A percentile compares a stretch with the other conserved stretches of the same genome.
Conservation (phyloP, 352 stramenopile genomes). For the Phytophthora sp. region DNA sequence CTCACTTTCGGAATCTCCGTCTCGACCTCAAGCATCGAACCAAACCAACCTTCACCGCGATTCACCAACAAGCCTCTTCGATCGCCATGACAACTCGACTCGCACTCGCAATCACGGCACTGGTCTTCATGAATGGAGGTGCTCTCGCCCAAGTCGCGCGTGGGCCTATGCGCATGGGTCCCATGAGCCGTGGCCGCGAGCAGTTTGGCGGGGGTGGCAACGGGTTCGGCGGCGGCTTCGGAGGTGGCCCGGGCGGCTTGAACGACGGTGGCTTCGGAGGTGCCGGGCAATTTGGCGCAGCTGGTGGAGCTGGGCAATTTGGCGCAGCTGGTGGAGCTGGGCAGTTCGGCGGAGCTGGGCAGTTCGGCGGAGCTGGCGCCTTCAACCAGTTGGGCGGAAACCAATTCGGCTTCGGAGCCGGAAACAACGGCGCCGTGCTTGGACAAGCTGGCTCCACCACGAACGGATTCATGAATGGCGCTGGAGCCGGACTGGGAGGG, state of each 20-base stretch:
- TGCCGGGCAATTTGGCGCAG: not conserved
- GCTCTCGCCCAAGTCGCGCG: conserved; percentile 27
- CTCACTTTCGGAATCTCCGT: conserved; percentile 18
- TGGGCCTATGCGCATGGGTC: conserved; percentile 14
- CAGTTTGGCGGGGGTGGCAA: conserved; percentile 16
- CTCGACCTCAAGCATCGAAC: conserved; percentile 8
- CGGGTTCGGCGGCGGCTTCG: not conserved
- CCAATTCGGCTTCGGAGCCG: not conserved
- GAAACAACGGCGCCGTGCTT: too few relatives aligned
- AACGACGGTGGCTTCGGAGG: conserved; percentile 3
- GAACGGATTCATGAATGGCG: not conserved
- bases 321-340: not conserved
- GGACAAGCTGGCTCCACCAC: too few relatives aligned
- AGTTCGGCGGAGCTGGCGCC: not conserved
- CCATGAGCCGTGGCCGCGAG: conserved; percentile 13
- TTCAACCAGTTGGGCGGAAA: not conserved
- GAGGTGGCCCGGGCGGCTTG: not conserved
- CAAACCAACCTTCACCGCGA: not conserved
- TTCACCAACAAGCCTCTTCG: not conserved
- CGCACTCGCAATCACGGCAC: conserved; percentile 14
- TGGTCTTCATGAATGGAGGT: conserved; percentile 14
- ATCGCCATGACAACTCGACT: conserved; percentile 25
- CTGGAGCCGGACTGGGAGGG: not conserved
- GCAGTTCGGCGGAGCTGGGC: not conserved
- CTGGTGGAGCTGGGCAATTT: not conserved